Evolutionary conservation across 805 yeast species (phyloP), one percentile per base, ranked within the genome.

Genomic region (Sugiyamaella marilandica): DNA sequence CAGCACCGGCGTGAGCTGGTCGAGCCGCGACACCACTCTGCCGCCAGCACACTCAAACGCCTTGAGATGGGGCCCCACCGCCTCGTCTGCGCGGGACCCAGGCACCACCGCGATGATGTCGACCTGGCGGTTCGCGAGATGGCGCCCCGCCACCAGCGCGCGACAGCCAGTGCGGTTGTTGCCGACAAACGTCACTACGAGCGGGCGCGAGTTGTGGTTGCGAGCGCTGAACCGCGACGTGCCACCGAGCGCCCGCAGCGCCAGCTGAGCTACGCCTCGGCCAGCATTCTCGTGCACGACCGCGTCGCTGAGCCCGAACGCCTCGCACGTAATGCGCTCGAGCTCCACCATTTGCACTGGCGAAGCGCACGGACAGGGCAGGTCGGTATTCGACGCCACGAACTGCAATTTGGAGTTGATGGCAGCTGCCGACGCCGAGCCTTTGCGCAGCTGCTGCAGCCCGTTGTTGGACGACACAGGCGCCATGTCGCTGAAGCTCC

Each of bases 191-290:
- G 85, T 70, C 11, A 89, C 71, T 2, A 87, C 84, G 51, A 88
- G 70, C 1, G 97, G 96, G 8, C 90, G 86, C 16, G 87, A 75
- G 64, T 90, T 89, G 63, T 84, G 88, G 65, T 86, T 86, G n/a
- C 74, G 71, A 29, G 76, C 72, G 36, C 81, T 76, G 52, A 88
- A 73, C 59, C 96, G 74, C 5, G 80, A 74, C 10, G 78, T 67
- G 0, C 95, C 95, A 10, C 95, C 90, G 18, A 90, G 72, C 16
- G 82, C 76, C 49, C 77, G 74, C 26, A 84, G 72, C 1, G 85
- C 76, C 49, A 85, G 70, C 35, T 73, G 76, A 1, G 86, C 77
- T 26, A 89, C 70, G 46, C 86, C 84, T 32, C 83, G 70, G 3
- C 88, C 88, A 35, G 87, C 81, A 49, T 81, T 81, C 65, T 89